Conservation (phyloP, 2,329 filamentous ascomycete genomes). For the Hymenoscyphus linearis region DNA sequence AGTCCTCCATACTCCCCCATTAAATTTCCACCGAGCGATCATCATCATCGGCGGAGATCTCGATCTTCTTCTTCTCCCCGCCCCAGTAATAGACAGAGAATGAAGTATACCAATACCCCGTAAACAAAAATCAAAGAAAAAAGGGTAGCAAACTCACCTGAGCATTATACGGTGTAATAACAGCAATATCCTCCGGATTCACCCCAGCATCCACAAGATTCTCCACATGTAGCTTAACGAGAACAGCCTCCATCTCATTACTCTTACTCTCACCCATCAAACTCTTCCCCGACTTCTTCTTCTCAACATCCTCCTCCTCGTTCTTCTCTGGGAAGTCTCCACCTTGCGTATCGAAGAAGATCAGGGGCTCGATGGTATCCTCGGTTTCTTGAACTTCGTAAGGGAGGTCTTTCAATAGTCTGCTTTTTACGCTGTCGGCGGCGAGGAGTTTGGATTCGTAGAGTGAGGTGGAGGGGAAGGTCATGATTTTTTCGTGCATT, state of each 20-base stretch:
- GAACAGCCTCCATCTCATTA: conserved; percentile 82
- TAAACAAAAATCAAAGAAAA: neutral
- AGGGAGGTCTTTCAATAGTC: conserved; percentile 70
- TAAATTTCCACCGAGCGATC: neutral
- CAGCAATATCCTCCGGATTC: conserved; percentile 76
- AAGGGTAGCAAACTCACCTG: conserved; percentile 61
- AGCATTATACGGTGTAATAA: conserved; percentile 95
- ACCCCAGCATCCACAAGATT: conserved; percentile 76
- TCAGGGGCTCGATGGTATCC: conserved; percentile 78
- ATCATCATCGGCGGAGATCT: too few species aligned
- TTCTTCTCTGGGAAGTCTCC: conserved; percentile 82
- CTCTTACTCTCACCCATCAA: conserved; percentile 72
- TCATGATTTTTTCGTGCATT: conserved; percentile 96
- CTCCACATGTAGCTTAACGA: conserved; percentile 74
- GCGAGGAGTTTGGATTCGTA: conserved; percentile 81
- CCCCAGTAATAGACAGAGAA: neutral
- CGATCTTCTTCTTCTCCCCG: too few species aligned
- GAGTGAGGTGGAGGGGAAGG: conserved; percentile 82
- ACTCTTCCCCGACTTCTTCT: conserved; percentile 43
- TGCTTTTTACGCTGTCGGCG: conserved; percentile 68
- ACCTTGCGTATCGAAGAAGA: conserved; percentile 96
- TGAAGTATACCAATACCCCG: neutral
- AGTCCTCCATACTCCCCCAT: too few species aligned
- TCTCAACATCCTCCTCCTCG: conserved; percentile 61
- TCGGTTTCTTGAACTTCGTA: conserved; percentile 77